These are phyloP conservation scores for Botrytis pseudocinerea DNA, from an alignment of 2,329 filamentous ascomycete genomes.

Conservation along the genomic window DNA sequence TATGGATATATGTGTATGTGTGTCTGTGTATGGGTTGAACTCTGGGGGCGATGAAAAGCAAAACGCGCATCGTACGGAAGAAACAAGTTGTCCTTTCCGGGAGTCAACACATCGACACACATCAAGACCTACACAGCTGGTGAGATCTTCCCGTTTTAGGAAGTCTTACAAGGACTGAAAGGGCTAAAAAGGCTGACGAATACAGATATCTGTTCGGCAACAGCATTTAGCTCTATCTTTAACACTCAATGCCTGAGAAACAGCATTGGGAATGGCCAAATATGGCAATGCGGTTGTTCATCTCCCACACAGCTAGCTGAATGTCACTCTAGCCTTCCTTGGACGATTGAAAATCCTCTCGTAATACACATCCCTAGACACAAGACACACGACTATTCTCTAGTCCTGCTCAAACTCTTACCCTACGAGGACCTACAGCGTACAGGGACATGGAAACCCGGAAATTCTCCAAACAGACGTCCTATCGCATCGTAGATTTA, in stretches of 20 bases:
- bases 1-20: background rate
- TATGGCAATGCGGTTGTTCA: conserved; percentile 1
- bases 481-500: background rate
- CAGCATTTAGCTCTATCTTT: background rate
- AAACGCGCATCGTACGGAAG: background rate
- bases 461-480: background rate
- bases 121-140: background rate
- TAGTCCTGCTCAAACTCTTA: background rate
- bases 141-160: background rate
- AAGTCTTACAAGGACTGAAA: background rate
- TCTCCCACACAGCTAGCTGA: background rate
- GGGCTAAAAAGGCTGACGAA: background rate
- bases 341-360: background rate
- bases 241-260: background rate
- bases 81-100: background rate
- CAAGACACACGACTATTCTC: background rate
- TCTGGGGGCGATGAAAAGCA: background rate
- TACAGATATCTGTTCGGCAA: background rate
- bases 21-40: background rate
- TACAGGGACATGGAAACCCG: background rate
- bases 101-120: background rate
- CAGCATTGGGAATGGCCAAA: background rate
- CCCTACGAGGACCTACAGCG: background rate
- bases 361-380: background rate
- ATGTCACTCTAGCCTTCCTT: background rate